Evolutionary conservation across 2,329 filamentous ascomycete species (phyloP).

Genomic region (Leptographium procerum): DNA sequence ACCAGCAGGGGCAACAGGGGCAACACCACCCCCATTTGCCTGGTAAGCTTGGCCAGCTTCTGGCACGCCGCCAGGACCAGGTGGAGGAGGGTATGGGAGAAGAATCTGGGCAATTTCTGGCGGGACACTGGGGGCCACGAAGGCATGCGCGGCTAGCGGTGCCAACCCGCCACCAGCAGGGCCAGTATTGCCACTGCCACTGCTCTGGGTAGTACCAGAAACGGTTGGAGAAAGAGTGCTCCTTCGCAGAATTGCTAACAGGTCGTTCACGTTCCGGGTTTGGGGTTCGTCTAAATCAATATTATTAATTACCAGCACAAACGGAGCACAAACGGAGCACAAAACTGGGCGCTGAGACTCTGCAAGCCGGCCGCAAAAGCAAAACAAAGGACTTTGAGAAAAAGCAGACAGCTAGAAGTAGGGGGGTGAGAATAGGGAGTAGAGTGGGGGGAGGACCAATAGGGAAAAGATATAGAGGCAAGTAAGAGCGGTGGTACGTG

Average conservation of each 20-base stretch:
- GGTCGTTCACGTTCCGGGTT: slow-evolving; percentile 43
- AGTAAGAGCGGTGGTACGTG: background rate
- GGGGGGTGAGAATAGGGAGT: background rate
- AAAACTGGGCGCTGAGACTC: background rate
- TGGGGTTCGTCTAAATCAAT: slow-evolving; percentile 10
- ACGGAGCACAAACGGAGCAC: background rate
- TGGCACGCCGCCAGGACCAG: background rate
- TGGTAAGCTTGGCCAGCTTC: background rate
- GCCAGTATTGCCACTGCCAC: background rate
- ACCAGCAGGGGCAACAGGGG: background rate
- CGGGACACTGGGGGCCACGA: slow-evolving; percentile 40
- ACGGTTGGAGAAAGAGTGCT: slow-evolving; percentile 21
- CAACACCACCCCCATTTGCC: background rate
- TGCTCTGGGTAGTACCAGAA: background rate
- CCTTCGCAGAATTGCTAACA: slow-evolving; percentile 46
- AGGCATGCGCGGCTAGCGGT: slow-evolving; percentile 3
- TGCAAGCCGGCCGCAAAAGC: background rate
- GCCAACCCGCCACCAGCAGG: background rate
- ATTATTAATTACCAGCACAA: background rate
- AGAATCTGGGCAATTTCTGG: slow-evolving; percentile 48
- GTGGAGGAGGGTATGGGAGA: background rate
- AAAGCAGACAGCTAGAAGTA: background rate
- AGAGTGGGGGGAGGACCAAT: slow-evolving; percentile 5
- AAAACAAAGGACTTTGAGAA: background rate
- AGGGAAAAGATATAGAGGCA: slow-evolving; percentile 17